A percentile compares a stretch with the other conserved stretches of the same genome.
These are phyloP conservation scores for Diaporthe sp. DNA, from an alignment of 2,329 filamentous ascomycete genomes.

Conservation along the genomic window DNA sequence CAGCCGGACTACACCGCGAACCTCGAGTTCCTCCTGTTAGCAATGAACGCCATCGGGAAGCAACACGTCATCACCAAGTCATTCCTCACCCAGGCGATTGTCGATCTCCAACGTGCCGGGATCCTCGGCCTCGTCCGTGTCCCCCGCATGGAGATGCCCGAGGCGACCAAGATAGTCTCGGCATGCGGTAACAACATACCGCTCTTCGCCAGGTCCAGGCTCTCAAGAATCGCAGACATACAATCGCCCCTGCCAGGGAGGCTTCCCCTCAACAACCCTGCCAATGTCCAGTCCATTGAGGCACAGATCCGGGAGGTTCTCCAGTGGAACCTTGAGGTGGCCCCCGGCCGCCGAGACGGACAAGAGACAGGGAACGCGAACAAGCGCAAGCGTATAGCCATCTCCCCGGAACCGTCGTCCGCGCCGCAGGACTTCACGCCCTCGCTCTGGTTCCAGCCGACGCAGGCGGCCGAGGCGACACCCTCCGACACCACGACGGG, in stretches of 20 bases:
- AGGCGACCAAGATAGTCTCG: conserved; percentile 46
- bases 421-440: not conserved
- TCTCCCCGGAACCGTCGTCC: conserved; percentile 21
- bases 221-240: conserved; percentile 56
- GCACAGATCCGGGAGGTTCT: not conserved
- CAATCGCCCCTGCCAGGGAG: conserved; percentile 59
- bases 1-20: conserved; percentile 60
- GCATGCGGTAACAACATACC: conserved; percentile 55
- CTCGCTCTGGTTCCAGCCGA: conserved; percentile 10
- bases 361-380: conserved; percentile 11
- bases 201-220: conserved; percentile 58
- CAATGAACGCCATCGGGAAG: conserved; percentile 81
- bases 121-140: conserved; percentile 31
- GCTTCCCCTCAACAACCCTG: conserved; percentile 54
- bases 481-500: conserved; percentile 22
- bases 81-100: conserved; percentile 85
- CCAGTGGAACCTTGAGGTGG: conserved; percentile 67
- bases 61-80: conserved; percentile 83
- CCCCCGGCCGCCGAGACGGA: conserved; percentile 66
- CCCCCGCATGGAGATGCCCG: conserved; percentile 39
- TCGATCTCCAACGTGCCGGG: conserved; percentile 75
- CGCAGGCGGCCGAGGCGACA: conserved; percentile 14
- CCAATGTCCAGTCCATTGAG: conserved; percentile 40
- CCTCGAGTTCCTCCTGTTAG: conserved; percentile 81
- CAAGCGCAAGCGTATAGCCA: conserved; percentile 37